Evolutionary conservation across 768 basidiomycete species (phyloP).

Genomic region (Amanita inopinata): DNA sequence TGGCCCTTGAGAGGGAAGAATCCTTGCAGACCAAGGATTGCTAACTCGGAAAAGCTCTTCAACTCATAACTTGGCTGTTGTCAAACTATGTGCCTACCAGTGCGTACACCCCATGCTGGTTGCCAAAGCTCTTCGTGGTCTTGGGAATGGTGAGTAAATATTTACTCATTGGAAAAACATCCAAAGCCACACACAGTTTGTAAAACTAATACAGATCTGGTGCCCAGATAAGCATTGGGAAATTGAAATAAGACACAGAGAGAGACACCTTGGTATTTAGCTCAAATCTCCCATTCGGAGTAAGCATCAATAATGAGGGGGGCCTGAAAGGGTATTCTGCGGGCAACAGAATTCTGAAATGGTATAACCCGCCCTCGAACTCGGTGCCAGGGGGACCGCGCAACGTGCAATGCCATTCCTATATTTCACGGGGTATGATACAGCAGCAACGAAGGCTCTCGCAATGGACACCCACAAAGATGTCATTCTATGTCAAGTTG

Average conservation of each 20-base stretch:
- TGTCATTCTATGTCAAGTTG: slow-evolving; percentile 53
- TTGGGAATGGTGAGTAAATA: slow-evolving; percentile 22
- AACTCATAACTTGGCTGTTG: slow-evolving; percentile 4
- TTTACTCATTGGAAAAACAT: slow-evolving; percentile 9
- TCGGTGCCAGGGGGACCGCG: slow-evolving; percentile 83
- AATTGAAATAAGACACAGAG: slow-evolving; percentile 1
- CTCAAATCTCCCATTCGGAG: slow-evolving; percentile 95
- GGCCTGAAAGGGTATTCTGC: slow-evolving; percentile 96
- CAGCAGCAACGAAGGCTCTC: neutral
- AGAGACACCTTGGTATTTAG: slow-evolving; percentile 79
- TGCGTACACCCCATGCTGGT: slow-evolving; percentile 96
- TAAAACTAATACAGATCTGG: slow-evolving; percentile 90
- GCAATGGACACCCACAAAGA: slow-evolving; percentile 51
- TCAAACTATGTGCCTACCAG: slow-evolving; percentile 39
- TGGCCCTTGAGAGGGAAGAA: slow-evolving; percentile 88
- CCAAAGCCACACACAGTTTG: slow-evolving; percentile 54
- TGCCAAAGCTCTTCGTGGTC: slow-evolving; percentile 98
- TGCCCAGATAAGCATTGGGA: neutral
- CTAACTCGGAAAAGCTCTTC: slow-evolving; percentile 23
- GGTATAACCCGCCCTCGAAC: slow-evolving; percentile 93
- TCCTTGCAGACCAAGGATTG: slow-evolving; percentile 81
- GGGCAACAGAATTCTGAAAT: slow-evolving; percentile 83
- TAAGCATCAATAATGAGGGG: slow-evolving; percentile 92
- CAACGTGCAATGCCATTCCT: slow-evolving; percentile 97
- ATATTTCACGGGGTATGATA: slow-evolving; percentile 9